phyloP scores from a whole-genome alignment of 2,329 filamentous ascomycete genomes.

The Neonectria sp. region DNA sequence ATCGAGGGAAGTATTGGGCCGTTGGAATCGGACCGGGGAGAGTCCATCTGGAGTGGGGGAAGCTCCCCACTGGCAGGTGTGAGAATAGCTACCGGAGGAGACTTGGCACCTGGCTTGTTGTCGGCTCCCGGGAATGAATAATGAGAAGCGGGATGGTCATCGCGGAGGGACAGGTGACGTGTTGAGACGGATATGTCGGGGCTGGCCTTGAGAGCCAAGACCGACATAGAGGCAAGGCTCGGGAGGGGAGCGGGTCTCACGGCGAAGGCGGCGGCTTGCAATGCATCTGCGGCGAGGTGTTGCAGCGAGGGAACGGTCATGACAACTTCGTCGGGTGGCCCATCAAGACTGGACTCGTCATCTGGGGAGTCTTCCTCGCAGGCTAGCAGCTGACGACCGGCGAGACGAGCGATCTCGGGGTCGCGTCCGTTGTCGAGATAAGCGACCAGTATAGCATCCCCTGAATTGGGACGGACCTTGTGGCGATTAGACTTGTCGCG shows the following conservation, averaged over 20 bases:
- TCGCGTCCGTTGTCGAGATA: slow-evolving; percentile 75
- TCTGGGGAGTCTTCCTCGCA: slow-evolving; percentile 53
- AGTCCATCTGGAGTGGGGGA: slow-evolving; percentile 57
- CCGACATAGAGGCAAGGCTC: slow-evolving; percentile 24
- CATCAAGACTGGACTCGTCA: slow-evolving; percentile 38
- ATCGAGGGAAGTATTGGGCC: slow-evolving; percentile 58
- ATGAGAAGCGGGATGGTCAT: slow-evolving; percentile 44
- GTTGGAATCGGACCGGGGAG: slow-evolving; percentile 53
- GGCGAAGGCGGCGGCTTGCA: slow-evolving; percentile 46
- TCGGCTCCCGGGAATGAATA: slow-evolving; percentile 17
- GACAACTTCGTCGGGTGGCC: slow-evolving; percentile 27
- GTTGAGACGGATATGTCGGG: slow-evolving; percentile 51
- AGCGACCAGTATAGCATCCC: slow-evolving; percentile 77
- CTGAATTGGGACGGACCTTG: slow-evolving; percentile 70
- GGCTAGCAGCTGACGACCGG: slow-evolving; percentile 68
- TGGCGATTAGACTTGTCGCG: slow-evolving; percentile 66
- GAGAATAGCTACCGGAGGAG: slow-evolving; percentile 42
- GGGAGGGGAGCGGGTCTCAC: slow-evolving; percentile 30
- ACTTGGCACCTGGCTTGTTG: slow-evolving; percentile 38
- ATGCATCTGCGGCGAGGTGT: slow-evolving; percentile 52
- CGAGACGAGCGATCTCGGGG: slow-evolving; percentile 74
- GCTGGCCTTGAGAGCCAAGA: slow-evolving; percentile 38
- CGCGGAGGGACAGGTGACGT: slow-evolving; percentile 52
- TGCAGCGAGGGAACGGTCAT: slow-evolving; percentile 47
- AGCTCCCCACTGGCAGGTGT: slow-evolving; percentile 50